Evolutionary conservation across 108 stramenopile genomes (phyloP), one percentile per base, ranked within the genome.

Genomic region (Schizochytrium sp.): DNA sequence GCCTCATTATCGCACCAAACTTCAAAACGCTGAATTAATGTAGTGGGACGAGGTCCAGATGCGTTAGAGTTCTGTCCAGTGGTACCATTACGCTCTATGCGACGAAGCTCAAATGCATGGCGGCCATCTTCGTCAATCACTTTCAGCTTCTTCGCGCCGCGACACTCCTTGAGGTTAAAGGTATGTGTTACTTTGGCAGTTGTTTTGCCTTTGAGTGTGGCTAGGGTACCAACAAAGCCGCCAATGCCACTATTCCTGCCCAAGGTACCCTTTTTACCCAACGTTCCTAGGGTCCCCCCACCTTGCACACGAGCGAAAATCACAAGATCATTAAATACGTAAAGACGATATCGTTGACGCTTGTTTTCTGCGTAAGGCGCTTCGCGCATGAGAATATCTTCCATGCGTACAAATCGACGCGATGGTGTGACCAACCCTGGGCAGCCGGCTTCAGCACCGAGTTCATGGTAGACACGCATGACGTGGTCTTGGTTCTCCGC

Each of bases 401-500:
- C 76, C n/a, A 53, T 83, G 53, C 76, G 76, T 40, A 83, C 76
- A 53, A 83, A 83, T 5, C 76, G 76, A 38, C 76, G 76, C 76
- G 76, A 83, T 5, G 76, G 76, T 44, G 76, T 42, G 50, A 83
- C 45, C 2, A 83, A 53, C n/a, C 76, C 76, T 10, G 76, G 53
- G 76, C 76, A 83, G 17, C 76, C 76, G 10, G 45, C 5, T 42
- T 83, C 76, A 0, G 50, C 76, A 2, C 76, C 76, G 53, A 83
- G 76, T 53, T 83, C 76, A 5, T 55, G 45, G 76, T 83, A 83
- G 50, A 55, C 76, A 13, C 55, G 49, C 76, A 83, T 83, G 76
- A 83, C 76, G 10, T 83, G 76, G 76, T 83, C 76, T 83, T 83
- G 76, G 28, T 83, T 83, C 47, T 83, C 76, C 10, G 76, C 76